Evolutionary conservation across 164 flowering plant genomes (phyloP).

Genomic region (Vitis vinifera): DNA sequence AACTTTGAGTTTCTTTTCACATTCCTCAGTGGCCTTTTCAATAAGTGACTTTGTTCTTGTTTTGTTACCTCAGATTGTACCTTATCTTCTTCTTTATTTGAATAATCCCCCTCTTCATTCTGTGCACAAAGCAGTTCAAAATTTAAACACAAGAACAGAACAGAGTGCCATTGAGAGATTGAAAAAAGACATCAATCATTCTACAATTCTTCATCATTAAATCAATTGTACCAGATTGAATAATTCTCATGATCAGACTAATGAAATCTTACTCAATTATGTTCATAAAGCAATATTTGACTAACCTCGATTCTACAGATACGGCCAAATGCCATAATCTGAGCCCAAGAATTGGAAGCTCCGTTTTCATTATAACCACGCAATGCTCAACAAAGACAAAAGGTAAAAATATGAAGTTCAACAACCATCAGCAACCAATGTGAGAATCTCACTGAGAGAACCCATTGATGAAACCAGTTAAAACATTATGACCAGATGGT

Average conservation of each 20-base stretch:
- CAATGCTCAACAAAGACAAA: no score
- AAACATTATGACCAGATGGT: not conserved
- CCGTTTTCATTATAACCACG: no score
- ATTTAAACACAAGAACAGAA: not conserved
- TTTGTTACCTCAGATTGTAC: slow-evolving; percentile 4
- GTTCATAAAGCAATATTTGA: no score
- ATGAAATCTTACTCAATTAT: no score
- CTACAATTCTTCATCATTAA: no score
- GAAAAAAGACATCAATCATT: not conserved
- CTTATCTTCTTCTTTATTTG: slow-evolving; percentile 7
- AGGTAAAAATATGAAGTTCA: no score
- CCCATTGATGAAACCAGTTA: not conserved
- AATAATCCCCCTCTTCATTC: slow-evolving; percentile 25
- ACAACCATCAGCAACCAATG: no score
- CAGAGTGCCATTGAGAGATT: not conserved
- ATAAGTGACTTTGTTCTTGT: not conserved
- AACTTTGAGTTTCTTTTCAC: slow-evolving; percentile 1
- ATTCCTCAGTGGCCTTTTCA: slow-evolving; percentile 1
- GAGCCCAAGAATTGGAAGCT: no score
- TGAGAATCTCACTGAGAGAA: not conserved
- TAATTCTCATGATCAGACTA: no score
- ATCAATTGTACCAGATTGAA: no score
- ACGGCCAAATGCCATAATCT: no score
- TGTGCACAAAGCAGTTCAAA: slow-evolving; percentile 1
- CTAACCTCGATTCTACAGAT: no score